Percentiles rank a stretch among this genome's conserved stretches.
These are phyloP conservation scores for Cytospora schulzeri DNA, from an alignment of 2,329 filamentous ascomycete species.

Conservation along the genomic window DNA sequence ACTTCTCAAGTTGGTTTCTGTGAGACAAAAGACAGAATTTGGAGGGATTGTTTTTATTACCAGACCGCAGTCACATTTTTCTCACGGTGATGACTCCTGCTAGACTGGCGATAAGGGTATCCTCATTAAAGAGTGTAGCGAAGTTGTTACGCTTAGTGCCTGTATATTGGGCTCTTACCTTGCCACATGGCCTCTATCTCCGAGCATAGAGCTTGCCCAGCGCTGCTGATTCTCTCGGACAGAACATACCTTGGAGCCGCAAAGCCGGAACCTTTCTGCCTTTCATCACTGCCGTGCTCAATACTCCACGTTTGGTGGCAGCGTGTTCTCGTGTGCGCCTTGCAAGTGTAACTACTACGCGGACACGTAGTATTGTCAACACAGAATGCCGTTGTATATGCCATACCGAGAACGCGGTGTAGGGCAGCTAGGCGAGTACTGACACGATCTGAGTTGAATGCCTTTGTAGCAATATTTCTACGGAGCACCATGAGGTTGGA, in stretches of 20 bases:
- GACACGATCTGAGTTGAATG: too few relatives aligned
- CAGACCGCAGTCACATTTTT: not conserved
- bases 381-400: too few relatives aligned
- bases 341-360: too few relatives aligned
- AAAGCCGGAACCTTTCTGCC: not conserved
- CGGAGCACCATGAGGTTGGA: too few relatives aligned
- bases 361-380: too few relatives aligned
- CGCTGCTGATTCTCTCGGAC: not conserved
- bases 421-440: too few relatives aligned
- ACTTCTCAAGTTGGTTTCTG: not conserved
- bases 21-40: not conserved
- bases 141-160: not conserved
- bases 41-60: not conserved
- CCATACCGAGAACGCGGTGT: too few relatives aligned
- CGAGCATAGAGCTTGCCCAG: not conserved
- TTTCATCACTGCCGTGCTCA: too few relatives aligned
- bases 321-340: too few relatives aligned
- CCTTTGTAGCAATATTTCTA: too few relatives aligned
- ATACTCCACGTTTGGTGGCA: too few relatives aligned
- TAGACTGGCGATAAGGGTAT: not conserved
- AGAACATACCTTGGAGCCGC: not conserved
- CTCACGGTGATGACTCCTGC: not conserved
- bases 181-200: not conserved
- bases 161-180: not conserved
- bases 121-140: not conserved